Evolutionary conservation across 306 rosid species (phyloP).

Genomic region (Senna siamea): DNA sequence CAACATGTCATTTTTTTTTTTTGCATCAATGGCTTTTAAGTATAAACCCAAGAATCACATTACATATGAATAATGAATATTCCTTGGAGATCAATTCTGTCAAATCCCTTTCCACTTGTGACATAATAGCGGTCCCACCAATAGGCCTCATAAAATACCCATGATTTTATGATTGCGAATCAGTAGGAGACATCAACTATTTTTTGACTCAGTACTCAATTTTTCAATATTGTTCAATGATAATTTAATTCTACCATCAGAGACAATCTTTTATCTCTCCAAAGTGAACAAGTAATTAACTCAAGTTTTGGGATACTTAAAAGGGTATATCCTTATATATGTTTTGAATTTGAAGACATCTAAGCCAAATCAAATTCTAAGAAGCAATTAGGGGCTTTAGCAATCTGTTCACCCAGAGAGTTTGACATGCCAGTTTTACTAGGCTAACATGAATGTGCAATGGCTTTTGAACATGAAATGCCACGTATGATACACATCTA

Average conservation of each 20-base stretch:
- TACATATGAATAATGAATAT: background rate
- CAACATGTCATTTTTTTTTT: constrained; percentile 6
- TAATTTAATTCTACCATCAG: too few species aligned
- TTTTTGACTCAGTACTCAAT: too few species aligned
- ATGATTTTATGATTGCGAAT: constrained; percentile 8
- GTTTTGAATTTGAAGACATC: too few species aligned
- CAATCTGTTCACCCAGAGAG: background rate
- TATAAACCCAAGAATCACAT: constrained; percentile 21
- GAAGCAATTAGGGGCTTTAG: background rate
- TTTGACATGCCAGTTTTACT: background rate
- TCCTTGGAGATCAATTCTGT: background rate
- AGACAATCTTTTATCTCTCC: too few species aligned
- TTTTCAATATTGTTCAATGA: too few species aligned
- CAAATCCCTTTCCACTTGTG: too few species aligned
- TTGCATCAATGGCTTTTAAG: background rate
- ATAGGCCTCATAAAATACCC: background rate
- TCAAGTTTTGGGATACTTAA: too few species aligned
- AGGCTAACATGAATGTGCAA: constrained; percentile 3
- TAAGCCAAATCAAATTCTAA: too few species aligned
- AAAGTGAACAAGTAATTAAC: too few species aligned
- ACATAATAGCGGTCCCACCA: background rate
- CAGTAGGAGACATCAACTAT: background rate
- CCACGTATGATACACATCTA: background rate
- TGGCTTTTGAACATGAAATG: constrained; percentile 22
- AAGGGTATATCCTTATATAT: too few species aligned